Evolutionary conservation across 2,329 filamentous ascomycete species (phyloP), one percentile per base, ranked within the genome.

Genomic region (Pseudofabraea citricarpa): DNA sequence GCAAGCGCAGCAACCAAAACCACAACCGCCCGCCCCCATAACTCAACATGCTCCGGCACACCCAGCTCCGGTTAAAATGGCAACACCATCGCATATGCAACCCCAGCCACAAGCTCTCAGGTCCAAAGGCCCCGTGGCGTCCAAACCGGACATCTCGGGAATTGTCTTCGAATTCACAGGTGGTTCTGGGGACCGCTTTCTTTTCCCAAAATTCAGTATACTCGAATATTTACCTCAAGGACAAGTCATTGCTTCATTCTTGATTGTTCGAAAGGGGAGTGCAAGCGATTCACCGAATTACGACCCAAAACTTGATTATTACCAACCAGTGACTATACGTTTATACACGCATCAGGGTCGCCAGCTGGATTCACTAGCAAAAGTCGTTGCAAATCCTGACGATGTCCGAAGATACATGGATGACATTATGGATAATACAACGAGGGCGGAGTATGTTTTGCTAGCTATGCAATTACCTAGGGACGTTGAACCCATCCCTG

Each of bases 151-250:
- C 44, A 74, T 83, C 33, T 74, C 79, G 1, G 80, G 81, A n/a
- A 70, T 86, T 12, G 77, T 84, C 1, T 77, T 89, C 48, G 83
- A 87, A 52, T 87, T 88, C 60, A 61, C 69, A 5, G 75, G 76
- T 36, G 81, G 81, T 24, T 79, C 70, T 3, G 85, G 85, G 36
- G 87, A 91, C 60, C 77, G 86, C 20, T 90, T 87, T 59, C 67
- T 88, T 37, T 90, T 93, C 50, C 87, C 87, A 2, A 86, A 83
- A 52, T 84, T 86, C 58, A 86, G 83, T 62, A 83, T 91, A 24
- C 62, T 91, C 39, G 86, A 93, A 59, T 82, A 79, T 56, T 67
- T 82, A 2, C 71, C 72, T n/a, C 62, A 63, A 4, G 76, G 77
- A 2, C 76, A 79, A 40, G 75, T 87, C 2, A 74, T 89, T 33